Evolutionary conservation across 2,329 filamentous ascomycete genomes (phyloP).

Genomic region (Dendrostoma leiphaemia): DNA sequence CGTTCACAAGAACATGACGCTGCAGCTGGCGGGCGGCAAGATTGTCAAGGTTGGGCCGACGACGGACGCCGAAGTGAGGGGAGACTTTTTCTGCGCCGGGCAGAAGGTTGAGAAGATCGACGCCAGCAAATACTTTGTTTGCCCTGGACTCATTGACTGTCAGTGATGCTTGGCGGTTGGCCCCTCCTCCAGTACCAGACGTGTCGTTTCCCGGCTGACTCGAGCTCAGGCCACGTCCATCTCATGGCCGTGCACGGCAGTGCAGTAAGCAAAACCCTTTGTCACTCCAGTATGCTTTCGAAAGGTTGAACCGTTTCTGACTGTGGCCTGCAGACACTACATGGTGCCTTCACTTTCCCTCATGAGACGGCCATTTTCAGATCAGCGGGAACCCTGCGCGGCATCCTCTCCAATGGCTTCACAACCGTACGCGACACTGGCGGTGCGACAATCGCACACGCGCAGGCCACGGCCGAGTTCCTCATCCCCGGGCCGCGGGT

Average conservation of each 20-base stretch:
- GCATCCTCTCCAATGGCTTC: too few species aligned
- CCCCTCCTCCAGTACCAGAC: too few species aligned
- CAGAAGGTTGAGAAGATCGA: not conserved
- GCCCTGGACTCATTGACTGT: constrained; percentile 51
- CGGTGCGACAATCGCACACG: constrained; percentile 52
- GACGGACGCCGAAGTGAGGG: not conserved
- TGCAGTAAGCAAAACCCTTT: too few species aligned
- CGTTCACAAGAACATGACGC: constrained; percentile 26
- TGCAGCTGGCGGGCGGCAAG: constrained; percentile 34
- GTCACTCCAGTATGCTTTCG: too few species aligned
- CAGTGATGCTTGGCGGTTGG: too few species aligned
- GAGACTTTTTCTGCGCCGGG: not conserved
- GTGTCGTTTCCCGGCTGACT: too few species aligned
- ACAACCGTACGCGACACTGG: constrained; percentile 58
- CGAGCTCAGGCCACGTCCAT: constrained; percentile 50
- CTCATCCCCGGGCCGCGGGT: constrained; percentile 53
- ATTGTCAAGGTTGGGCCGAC: constrained; percentile 26
- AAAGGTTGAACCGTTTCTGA: too few species aligned
- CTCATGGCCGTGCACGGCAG: constrained; percentile 41
- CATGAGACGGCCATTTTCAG: constrained; percentile 46
- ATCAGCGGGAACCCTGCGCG: constrained; percentile 48
- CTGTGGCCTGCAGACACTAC: constrained; percentile 32
- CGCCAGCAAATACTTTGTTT: constrained; percentile 43
- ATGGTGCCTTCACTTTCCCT: constrained; percentile 35
- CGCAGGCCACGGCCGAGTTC: constrained; percentile 54